These are phyloP conservation scores for Tilletia indica DNA, from an alignment of 1,284 basidiomycete species.

Conservation along the genomic window DNA sequence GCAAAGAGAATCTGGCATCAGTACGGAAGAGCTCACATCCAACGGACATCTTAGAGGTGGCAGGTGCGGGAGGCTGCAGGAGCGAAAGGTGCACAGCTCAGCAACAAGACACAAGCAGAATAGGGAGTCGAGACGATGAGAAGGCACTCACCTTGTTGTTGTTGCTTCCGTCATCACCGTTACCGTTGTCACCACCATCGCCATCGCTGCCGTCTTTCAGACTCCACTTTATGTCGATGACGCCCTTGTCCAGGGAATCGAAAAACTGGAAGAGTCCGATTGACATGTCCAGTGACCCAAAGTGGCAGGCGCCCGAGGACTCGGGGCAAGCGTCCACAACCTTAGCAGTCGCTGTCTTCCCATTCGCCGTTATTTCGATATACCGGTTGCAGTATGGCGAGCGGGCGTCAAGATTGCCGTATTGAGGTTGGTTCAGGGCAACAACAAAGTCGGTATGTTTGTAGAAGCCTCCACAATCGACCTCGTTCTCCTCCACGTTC, in stretches of 20 bases:
- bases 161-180: no score
- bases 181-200: not conserved
- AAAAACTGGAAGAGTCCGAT: constrained; percentile 26
- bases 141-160: no score
- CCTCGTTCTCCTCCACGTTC: constrained; percentile 14
- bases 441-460: constrained; percentile 22
- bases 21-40: no score
- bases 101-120: no score
- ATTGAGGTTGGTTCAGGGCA: constrained; percentile 21
- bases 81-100: no score
- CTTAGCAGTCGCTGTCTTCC: constrained; percentile 22
- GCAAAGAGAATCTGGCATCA: no score
- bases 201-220: constrained; percentile 15
- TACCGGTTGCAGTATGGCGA: constrained; percentile 21
- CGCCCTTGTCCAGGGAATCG: constrained; percentile 11
- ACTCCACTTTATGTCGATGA: constrained; percentile 21
- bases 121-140: no score
- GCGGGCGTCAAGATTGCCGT: constrained; percentile 15
- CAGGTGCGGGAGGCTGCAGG: no score
- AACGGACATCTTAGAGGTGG: no score
- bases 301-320: constrained; percentile 10
- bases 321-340: constrained; percentile 25
- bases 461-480: constrained; percentile 19
- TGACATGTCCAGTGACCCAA: constrained; percentile 25
- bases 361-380: constrained; percentile 24